These are phyloP conservation scores for Mycena haematopus DNA, from an alignment of 768 basidiomycete species.

Conservation along the genomic window DNA sequence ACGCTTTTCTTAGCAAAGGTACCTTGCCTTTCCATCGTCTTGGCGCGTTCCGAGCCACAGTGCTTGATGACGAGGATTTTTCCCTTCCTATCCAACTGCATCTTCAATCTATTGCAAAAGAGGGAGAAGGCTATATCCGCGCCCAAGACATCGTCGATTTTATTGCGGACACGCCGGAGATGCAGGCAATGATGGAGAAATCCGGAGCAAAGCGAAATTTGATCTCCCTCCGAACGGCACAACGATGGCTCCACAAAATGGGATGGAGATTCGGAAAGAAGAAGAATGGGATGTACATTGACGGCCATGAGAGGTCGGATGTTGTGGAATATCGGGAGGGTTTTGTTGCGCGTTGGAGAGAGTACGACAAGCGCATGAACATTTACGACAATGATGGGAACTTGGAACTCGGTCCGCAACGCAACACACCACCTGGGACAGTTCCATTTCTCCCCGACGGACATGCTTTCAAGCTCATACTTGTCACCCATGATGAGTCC, in stretches of 20 bases:
- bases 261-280: conserved; percentile 37
- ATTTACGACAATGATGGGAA: conserved; percentile 36
- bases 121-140: conserved; percentile 35
- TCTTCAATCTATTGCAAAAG: conserved; percentile 31
- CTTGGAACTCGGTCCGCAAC: neutral
- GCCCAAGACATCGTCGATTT: conserved; percentile 41
- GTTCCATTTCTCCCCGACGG: neutral
- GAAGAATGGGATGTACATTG: conserved; percentile 44
- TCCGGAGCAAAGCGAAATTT: neutral
- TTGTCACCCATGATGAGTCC: conserved; percentile 45
- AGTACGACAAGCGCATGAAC: conserved; percentile 34
- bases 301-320: conserved; percentile 47
- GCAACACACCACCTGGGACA: neutral
- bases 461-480: conserved; percentile 21
- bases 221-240: conserved; percentile 37
- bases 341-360: conserved; percentile 35
- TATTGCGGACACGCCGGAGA: conserved; percentile 31
- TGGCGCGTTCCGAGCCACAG: conserved; percentile 29
- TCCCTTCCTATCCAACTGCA: conserved; percentile 35
- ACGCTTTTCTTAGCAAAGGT: neutral
- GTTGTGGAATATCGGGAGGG: conserved; percentile 41
- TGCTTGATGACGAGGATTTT: conserved; percentile 44
- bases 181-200: conserved; percentile 26
- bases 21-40: conserved; percentile 28
- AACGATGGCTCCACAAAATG: conserved; percentile 41